Conservation (phyloP, 306 rosid species). For the Mucuna pruriens region DNA sequence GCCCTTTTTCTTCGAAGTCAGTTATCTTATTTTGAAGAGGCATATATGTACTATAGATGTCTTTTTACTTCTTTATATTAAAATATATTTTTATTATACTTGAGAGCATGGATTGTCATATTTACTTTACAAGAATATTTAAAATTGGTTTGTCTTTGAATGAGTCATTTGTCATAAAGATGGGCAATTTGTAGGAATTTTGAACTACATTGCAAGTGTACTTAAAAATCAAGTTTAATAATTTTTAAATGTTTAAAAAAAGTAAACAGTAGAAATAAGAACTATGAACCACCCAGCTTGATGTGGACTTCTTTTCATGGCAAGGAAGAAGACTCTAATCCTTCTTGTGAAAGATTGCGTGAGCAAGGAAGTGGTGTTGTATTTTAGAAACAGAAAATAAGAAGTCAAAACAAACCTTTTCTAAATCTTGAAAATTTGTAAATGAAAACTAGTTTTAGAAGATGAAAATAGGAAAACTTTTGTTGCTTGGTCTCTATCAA, state of each 20-base stretch:
- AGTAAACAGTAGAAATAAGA: neutral
- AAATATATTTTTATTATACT: neutral
- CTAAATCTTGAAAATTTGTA: neutral
- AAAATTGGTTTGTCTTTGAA: neutral
- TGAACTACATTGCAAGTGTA: neutral
- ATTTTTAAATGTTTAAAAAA: neutral
- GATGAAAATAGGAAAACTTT: neutral
- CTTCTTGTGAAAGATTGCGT: neutral
- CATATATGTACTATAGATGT: neutral
- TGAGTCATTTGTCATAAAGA: neutral
- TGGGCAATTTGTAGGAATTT: neutral
- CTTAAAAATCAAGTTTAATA: neutral
- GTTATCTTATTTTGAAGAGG: neutral
- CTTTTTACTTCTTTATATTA: neutral
- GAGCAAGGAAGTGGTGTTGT: neutral
- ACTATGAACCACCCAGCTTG: neutral
- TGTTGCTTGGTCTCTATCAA: neutral
- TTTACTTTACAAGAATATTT: neutral
- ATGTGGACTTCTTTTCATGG: neutral
- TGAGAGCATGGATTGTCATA: neutral
- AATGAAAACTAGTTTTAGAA: neutral
- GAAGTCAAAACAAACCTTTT: neutral
- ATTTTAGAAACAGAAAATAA: neutral
- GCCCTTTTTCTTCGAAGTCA: neutral
- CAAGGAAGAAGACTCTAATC: neutral